phyloP scores from a whole-genome alignment of 495 filamentous ascomycete genomes.

The Astrothelium subdiscretum region DNA sequence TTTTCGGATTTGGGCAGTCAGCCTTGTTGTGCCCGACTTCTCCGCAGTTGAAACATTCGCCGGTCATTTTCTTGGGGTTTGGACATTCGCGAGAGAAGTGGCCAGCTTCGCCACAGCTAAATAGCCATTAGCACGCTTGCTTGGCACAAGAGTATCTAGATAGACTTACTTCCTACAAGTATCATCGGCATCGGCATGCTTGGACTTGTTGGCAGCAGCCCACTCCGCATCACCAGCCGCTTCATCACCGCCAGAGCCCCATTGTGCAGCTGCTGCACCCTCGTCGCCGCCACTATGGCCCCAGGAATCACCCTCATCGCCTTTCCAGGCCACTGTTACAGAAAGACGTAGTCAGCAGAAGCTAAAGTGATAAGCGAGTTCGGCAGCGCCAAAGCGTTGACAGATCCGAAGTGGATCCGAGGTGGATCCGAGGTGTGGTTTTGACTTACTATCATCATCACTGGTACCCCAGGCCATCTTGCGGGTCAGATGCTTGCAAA shows the following conservation, averaged over 20 bases:
- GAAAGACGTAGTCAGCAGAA: not conserved
- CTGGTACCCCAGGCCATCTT: not conserved
- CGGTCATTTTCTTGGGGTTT: constrained; percentile 34
- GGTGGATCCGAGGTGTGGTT: not conserved
- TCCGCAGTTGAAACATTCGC: constrained; percentile 71
- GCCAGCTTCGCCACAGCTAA: constrained; percentile 41
- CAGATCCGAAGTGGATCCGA: too few relatives aligned
- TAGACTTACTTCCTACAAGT: constrained; percentile 28
- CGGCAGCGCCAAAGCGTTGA: not conserved
- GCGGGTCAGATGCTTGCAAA: not conserved
- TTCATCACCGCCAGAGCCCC: constrained; percentile 13
- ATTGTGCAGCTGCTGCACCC: constrained; percentile 6
- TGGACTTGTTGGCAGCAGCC: constrained; percentile 8
- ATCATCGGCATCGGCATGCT: constrained; percentile 8
- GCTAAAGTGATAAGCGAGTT: not conserved
- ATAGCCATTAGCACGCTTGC: constrained; percentile 10
- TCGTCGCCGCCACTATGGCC: not conserved
- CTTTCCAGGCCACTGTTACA: not conserved
- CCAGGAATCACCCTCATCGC: not conserved
- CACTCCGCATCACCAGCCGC: constrained; percentile 11
- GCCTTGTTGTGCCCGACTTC: constrained; percentile 56
- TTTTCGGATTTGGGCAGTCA: constrained; percentile 54
- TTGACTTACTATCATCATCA: not conserved
- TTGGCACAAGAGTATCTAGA: not conserved
- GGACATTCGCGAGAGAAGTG: constrained; percentile 52